Evolutionary conservation across 2,329 filamentous ascomycete species (phyloP), one percentile per base, ranked within the genome.

Genomic region (Ophiostoma triangulosporum): DNA sequence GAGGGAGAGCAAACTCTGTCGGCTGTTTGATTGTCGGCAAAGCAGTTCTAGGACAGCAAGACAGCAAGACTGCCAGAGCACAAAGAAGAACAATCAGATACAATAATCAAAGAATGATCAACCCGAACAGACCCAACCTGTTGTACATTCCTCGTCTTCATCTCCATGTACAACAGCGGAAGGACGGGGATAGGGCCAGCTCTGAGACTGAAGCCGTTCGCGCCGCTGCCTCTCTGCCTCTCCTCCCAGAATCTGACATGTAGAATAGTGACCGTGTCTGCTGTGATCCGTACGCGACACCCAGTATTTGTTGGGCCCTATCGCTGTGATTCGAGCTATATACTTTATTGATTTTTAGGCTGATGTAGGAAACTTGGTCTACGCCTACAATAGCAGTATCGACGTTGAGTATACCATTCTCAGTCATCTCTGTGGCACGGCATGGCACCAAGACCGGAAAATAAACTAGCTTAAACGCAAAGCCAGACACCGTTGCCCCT

Each of bases 401-500:
- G n/a, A n/a, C n/a, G n/a, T n/a, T 6, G 15, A 26, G 14, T 15
- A 35, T 15, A 43, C 38, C n/a, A n/a, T n/a, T 40, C 46, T 29
- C 51, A 50, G 26, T 35, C 20, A 26, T n/a, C 27, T 32, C 35
- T 43, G 54, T 55, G 36, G 27, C 54, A 55, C 54, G 8, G 45
- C 50, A 55, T 55, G 54, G 36, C 36, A 50, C 43, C 49, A 31
- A 33, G 33, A 31, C 29, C 54, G 45, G 54, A 52, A 35, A 55
- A 43, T 52, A 52, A 52, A 38, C 45, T 49, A 50, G 11, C 22
- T 38, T 31, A 46, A 51, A 43, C 17, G 48, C 48, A 32, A 51
- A 33, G 26, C 32, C 24, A 54, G 32, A 46, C 14, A 26, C 46
- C 12, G 24, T 27, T 50, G n/a, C 24, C 36, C 31, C 38, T 26